A percentile compares a stretch with the other conserved stretches of the same genome.
Evolutionary conservation across 768 basidiomycete species (phyloP).

Genomic region (Auricularia sp.): DNA sequence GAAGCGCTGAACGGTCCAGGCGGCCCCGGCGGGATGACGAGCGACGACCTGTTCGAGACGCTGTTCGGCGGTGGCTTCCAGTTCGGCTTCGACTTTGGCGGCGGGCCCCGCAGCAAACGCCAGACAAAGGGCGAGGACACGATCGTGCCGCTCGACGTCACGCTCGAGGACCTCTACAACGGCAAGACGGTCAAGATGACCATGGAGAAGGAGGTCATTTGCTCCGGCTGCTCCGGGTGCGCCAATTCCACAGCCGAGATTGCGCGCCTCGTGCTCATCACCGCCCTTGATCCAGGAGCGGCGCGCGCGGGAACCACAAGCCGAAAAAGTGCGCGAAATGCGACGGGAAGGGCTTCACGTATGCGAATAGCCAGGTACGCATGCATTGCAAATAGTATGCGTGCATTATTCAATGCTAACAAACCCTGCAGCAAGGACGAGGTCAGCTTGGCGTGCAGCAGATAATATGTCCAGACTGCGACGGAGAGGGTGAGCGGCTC

Average conservation of each 20-base stretch:
- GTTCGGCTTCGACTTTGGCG: slow-evolving; percentile 57
- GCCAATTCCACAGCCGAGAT: slow-evolving; percentile 26
- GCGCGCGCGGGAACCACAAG: slow-evolving; percentile 75
- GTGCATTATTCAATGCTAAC: too few species aligned
- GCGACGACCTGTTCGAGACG: slow-evolving; percentile 63
- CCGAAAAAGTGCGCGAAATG: slow-evolving; percentile 73
- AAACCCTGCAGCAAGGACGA: neutral
- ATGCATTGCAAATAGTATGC: too few species aligned
- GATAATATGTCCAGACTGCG: slow-evolving; percentile 53
- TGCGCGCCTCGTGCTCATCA: slow-evolving; percentile 18
- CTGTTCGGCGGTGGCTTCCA: slow-evolving; percentile 44
- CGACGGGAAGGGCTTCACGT: slow-evolving; percentile 73
- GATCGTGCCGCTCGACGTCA: slow-evolving; percentile 70
- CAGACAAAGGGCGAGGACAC: slow-evolving; percentile 60
- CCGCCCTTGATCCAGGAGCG: slow-evolving; percentile 34
- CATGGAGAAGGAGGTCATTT: slow-evolving; percentile 77
- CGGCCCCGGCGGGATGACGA: slow-evolving; percentile 38
- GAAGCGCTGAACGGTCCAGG: slow-evolving; percentile 47
- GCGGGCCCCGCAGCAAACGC: slow-evolving; percentile 22
- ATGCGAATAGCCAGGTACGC: slow-evolving; percentile 37
- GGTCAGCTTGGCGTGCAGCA: slow-evolving; percentile 18
- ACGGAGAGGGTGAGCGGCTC: slow-evolving; percentile 57
- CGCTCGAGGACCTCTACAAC: slow-evolving; percentile 86
- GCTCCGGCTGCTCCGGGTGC: slow-evolving; percentile 63
- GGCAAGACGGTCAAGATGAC: slow-evolving; percentile 84